phyloP scores from a whole-genome alignment of 192 early-diverging fungal species.

The Coemansia erecta region DNA sequence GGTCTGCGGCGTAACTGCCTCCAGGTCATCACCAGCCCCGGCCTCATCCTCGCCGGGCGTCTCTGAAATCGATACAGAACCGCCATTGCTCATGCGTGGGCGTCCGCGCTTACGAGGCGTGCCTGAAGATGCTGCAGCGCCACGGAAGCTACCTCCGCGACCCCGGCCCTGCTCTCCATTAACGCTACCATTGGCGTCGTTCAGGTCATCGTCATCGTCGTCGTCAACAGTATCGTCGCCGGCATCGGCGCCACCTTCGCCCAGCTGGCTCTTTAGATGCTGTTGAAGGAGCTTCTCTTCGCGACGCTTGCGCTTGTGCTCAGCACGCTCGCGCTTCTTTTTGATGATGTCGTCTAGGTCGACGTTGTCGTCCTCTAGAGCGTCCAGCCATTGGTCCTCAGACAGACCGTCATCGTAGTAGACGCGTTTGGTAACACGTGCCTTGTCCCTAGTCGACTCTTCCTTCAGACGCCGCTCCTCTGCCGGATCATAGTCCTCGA shows the following conservation, averaged over 20 bases:
- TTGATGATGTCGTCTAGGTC: conserved; percentile 61
- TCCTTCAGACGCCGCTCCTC: conserved; percentile 54
- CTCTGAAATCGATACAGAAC: conserved; percentile 1
- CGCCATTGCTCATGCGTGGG: conserved; percentile 10
- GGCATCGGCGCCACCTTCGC: conserved; percentile 10
- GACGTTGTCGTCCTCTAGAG: conserved; percentile 64
- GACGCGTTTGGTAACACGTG: conserved; percentile 70
- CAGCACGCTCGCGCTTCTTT: conserved; percentile 43
- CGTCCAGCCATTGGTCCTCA: conserved; percentile 90
- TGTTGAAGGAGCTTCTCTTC: conserved; percentile 33
- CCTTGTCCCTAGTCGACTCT: conserved; percentile 68
- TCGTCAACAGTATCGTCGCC: conserved; percentile 6
- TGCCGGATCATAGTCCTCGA: conserved; percentile 59
- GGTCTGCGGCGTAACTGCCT: conserved; percentile 17
- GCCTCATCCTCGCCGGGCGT: conserved; percentile 13
- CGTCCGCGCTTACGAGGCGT: conserved; percentile 23
- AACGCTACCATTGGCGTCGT: neutral
- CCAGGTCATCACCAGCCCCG: conserved; percentile 11
- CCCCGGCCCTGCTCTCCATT: neutral
- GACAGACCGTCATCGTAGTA: conserved; percentile 91
- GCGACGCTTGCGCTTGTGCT: conserved; percentile 37
- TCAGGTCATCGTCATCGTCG: conserved; percentile 1
- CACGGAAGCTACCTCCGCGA: conserved; percentile 1
- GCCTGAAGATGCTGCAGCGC: conserved; percentile 1
- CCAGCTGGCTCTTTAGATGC: conserved; percentile 20